Evolutionary conservation across 768 basidiomycete species (phyloP).

Genomic region (Tylopilus vinaceipallidus): DNA sequence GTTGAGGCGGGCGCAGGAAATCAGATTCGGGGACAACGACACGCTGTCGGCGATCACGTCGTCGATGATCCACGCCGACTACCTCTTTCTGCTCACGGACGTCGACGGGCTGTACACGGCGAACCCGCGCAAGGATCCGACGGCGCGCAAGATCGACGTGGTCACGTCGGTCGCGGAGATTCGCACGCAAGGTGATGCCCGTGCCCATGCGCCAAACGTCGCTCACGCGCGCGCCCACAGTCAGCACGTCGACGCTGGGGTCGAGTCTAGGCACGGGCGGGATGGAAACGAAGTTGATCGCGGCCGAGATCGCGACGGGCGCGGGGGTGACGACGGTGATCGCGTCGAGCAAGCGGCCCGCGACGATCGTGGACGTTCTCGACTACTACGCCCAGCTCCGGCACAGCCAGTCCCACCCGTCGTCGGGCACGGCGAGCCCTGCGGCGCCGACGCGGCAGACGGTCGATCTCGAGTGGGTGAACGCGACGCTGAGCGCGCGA

Average conservation of each 20-base stretch:
- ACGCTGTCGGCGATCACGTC: conserved; percentile 96
- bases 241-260: conserved; percentile 89
- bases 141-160: conserved; percentile 74
- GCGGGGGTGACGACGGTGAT: conserved; percentile 94
- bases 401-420: conserved; percentile 36
- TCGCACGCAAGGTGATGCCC: conserved; percentile 65
- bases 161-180: conserved; percentile 84
- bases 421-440: conserved; percentile 31
- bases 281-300: conserved; percentile 99
- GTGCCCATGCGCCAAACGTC: background rate
- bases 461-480: conserved; percentile 26
- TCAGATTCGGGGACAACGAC: conserved; percentile 99
- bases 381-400: conserved; percentile 60
- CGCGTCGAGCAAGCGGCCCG: conserved; percentile 76
- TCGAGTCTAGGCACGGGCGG: conserved; percentile 95
- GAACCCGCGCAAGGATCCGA: conserved; percentile 89
- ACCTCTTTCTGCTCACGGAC: conserved; percentile 93
- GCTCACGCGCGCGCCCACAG: conserved; percentile 38
- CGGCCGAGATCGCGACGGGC: conserved; percentile 94
- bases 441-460: conserved; percentile 22
- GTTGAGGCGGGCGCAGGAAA: conserved; percentile 64
- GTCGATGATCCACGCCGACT: conserved; percentile 97
- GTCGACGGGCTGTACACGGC: conserved; percentile 95
- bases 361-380: conserved; percentile 76
- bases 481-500: conserved; percentile 19